A percentile compares a stretch with the other conserved stretches of the same genome.
These are phyloP conservation scores for Globomyces pollinis-pini DNA, from an alignment of 192 early-diverging fungal species.

Conservation along the genomic window DNA sequence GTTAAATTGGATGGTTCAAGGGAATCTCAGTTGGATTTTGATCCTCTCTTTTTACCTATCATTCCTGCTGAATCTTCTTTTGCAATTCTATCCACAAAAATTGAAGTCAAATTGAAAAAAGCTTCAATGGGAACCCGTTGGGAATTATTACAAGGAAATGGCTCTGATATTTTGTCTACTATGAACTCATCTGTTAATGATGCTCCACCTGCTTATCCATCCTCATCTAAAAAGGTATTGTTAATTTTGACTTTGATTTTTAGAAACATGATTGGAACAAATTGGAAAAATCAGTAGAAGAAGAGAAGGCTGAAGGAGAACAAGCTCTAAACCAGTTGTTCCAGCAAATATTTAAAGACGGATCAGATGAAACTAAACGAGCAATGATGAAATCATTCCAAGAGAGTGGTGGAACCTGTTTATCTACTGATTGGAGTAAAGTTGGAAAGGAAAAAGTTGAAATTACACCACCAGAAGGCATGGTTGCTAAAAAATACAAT, in stretches of 20 bases:
- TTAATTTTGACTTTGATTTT: background rate
- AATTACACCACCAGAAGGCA: conserved; percentile 85
- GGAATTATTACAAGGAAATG: conserved; percentile 72
- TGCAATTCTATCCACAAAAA: conserved; percentile 35
- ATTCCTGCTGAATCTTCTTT: conserved; percentile 45
- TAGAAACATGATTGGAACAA: conserved; percentile 78
- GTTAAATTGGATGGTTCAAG: conserved; percentile 72
- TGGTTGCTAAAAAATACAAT: conserved; percentile 71
- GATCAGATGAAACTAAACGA: conserved; percentile 73
- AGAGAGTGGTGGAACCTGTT: conserved; percentile 88
- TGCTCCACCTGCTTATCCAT: conserved; percentile 34
- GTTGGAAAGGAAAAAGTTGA: conserved; percentile 78
- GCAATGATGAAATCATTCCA: conserved; percentile 98
- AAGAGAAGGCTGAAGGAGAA: conserved; percentile 84
- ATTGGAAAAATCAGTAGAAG: conserved; percentile 60
- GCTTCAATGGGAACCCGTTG: conserved; percentile 68
- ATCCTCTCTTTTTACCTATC: conserved; percentile 76
- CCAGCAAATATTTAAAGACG: conserved; percentile 86
- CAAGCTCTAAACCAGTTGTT: conserved; percentile 86
- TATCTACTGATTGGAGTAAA: conserved; percentile 94
- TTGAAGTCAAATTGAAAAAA: conserved; percentile 65
- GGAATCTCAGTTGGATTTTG: conserved; percentile 86
- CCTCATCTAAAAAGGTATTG: conserved; percentile 34
- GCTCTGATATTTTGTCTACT: conserved; percentile 26
- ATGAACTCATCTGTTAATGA: conserved; percentile 31